phyloP scores from a whole-genome alignment of 257 asterid genomes.

The Scutellaria barbata region DNA sequence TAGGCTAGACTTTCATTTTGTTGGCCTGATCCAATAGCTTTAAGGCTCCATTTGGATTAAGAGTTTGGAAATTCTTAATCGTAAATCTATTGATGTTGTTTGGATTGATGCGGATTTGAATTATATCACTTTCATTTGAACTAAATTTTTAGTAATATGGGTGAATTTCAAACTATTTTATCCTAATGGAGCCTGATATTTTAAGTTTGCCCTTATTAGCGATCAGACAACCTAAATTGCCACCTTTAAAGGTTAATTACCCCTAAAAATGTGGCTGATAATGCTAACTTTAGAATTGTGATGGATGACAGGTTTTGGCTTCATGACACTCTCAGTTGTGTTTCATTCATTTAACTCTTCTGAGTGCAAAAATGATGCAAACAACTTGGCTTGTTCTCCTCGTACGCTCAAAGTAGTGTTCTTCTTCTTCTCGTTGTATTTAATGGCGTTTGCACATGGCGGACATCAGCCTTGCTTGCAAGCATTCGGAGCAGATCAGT shows the following conservation, averaged over 20 bases:
- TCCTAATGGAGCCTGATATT: no score
- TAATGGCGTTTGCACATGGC: conserved; percentile 52
- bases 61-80: no score
- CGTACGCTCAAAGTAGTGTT: conserved; percentile 31
- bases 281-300: conserved; percentile 24
- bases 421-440: conserved; percentile 52
- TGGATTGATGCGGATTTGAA: no score
- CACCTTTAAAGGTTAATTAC: no score
- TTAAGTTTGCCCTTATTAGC: no score
- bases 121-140: no score
- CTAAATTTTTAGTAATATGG: background rate
- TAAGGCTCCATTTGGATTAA: no score
- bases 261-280: no score
- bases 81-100: background rate
- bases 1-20: no score
- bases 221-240: no score
- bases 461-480: conserved; percentile 52
- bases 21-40: no score
- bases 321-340: conserved; percentile 47
- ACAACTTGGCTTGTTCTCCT: conserved; percentile 37
- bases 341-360: conserved; percentile 36
- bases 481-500: conserved; percentile 65
- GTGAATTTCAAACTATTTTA: background rate
- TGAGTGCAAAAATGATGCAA: conserved; percentile 29
- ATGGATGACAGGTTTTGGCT: conserved; percentile 43